Base-by-base conservation (phyloP, 1,284 basidiomycete species). In the Irpex sp. region DNA sequence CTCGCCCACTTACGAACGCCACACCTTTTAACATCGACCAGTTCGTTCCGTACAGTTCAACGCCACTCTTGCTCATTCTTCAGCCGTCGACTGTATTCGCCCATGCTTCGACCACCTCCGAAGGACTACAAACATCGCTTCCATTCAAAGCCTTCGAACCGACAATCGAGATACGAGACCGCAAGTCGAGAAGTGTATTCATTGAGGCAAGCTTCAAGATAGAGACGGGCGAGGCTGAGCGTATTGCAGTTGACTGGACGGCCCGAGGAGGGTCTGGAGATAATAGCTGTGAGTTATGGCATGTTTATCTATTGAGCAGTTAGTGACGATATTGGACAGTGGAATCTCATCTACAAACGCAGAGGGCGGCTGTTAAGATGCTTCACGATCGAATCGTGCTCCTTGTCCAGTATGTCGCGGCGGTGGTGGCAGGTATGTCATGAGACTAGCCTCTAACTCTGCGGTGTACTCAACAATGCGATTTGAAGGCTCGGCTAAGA, bases 221-320 rank as follows among this genome's bases (percentile, higher is more conserved):
- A n/a, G 95, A 98, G 76, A 98, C 96, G 0, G 97, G 97, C 33
- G 97, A 99, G 77, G 97, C 97, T 5, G 97, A 99, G 74, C 87
- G 97, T 35, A 98, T 99, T 66, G 97, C 97, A 1, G 97, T 99
- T 0, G 96, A 99, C 75, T 95, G 94, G 82, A 94, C 94, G 0
- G 91, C 94, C 11, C 89, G 90, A 72, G 94, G 94, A n/a, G 92
- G 93, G 39, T 92, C 89, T 37, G 89, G 89, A 55, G 90, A 90
- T 61, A 91, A 88, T 4, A 92, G 88, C 66, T 75, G 92, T 91
- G 70, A 81, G 89, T 79, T 66, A 64, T 17, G 4, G 7, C 47
- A 8, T 1, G 4, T 36, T 55, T 43, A 2, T 36, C 19, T 51
- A 2, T 15, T 57, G 1, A 58, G 3, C 1, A 13, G 13, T n/a